Conservation (phyloP, 148 eudicot genomes). For the Silene conica region DNA sequence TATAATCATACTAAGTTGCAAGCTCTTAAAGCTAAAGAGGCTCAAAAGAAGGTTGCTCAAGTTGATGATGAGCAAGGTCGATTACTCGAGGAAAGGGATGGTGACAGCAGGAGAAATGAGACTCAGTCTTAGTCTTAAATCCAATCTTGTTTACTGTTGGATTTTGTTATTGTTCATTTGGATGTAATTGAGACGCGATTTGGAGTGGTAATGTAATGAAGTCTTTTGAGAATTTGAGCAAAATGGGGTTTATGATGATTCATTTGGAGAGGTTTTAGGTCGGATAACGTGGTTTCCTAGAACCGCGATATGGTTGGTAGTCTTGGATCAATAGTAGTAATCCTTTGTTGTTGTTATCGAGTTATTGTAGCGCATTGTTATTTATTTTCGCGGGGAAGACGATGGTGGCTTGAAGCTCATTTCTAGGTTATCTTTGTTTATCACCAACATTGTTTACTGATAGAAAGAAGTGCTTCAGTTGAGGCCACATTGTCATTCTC, state of each 20-base stretch:
- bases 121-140: slow-evolving; percentile 29
- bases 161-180: background rate
- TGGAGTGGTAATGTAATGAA: background rate
- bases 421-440: slow-evolving; percentile 7
- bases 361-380: slow-evolving; percentile 12
- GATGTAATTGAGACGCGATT: background rate
- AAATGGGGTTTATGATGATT: slow-evolving; percentile 19
- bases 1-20: slow-evolving; percentile 64
- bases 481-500: slow-evolving; percentile 21
- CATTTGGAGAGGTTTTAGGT: slow-evolving; percentile 13
- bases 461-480: slow-evolving; percentile 3
- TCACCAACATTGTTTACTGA: background rate
- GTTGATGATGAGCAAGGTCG: slow-evolving; percentile 47
- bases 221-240: slow-evolving; percentile 19
- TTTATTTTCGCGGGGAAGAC: slow-evolving; percentile 11
- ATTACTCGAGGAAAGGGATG: slow-evolving; percentile 49
- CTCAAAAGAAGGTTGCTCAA: slow-evolving; percentile 47
- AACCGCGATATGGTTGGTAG: background rate
- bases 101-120: slow-evolving; percentile 38
- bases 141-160: background rate
- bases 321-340: slow-evolving; percentile 19
- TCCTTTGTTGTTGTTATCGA: slow-evolving; percentile 11
- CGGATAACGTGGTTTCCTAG: too few species aligned
- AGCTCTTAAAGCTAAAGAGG: slow-evolving; percentile 62
- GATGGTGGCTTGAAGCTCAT: slow-evolving; percentile 24